Conservation (phyloP, 768 basidiomycete genomes). For the Podaxis mareebaensis region DNA sequence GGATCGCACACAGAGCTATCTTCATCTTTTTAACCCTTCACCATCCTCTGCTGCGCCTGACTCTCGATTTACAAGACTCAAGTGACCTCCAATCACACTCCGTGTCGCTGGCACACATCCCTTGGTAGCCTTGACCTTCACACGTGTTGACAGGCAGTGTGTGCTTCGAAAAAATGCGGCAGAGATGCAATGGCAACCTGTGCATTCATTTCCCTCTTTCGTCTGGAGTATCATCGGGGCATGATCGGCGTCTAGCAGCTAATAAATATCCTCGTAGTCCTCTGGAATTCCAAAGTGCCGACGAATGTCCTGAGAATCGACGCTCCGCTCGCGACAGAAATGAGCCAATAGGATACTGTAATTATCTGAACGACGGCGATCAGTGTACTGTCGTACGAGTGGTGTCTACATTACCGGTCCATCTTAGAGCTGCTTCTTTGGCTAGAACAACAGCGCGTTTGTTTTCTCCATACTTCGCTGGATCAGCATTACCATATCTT, state of each 20-base stretch:
- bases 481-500: constrained; percentile 84
- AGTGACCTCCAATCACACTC: neutral
- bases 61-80: neutral
- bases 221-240: constrained; percentile 6
- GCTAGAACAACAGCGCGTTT: constrained; percentile 71
- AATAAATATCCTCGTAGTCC: constrained; percentile 76
- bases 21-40: neutral
- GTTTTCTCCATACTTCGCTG: constrained; percentile 76
- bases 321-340: constrained; percentile 62
- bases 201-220: constrained; percentile 6
- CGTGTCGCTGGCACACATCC: neutral
- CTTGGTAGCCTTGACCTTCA: neutral
- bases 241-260: constrained; percentile 13
- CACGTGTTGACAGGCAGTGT: neutral
- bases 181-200: neutral
- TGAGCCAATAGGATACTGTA: constrained; percentile 64
- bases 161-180: constrained; percentile 2
- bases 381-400: neutral
- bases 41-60: neutral
- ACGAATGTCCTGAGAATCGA: constrained; percentile 63
- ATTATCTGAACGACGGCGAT: constrained; percentile 50
- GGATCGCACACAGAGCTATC: neutral
- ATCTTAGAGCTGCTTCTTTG: constrained; percentile 80
- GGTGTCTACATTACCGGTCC: constrained; percentile 70
- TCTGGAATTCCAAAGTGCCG: constrained; percentile 66